Conservation (phyloP, 2,329 filamentous ascomycete species). For the Alternaria angustiovoidea region DNA sequence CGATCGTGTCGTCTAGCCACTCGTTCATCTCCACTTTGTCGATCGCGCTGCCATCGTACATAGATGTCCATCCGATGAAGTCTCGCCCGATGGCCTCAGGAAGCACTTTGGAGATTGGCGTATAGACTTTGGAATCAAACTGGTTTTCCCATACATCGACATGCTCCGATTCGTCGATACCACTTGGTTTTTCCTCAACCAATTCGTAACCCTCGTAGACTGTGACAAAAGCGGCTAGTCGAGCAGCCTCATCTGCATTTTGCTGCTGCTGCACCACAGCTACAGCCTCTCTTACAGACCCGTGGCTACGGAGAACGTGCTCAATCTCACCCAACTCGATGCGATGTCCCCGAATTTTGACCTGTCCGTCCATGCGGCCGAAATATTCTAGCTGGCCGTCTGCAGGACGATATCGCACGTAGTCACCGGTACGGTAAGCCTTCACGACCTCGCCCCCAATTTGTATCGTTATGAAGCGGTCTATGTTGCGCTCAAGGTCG, state of each 20-base stretch:
- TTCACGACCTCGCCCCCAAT: background rate
- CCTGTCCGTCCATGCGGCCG: constrained; percentile 32
- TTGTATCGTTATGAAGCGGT: background rate
- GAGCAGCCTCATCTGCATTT: background rate
- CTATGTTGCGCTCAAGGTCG: constrained; percentile 24
- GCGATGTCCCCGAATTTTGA: constrained; percentile 36
- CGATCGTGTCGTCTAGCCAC: constrained; percentile 20
- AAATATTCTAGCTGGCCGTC: constrained; percentile 28
- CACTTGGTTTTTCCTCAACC: rapidly evolving
- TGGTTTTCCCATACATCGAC: background rate
- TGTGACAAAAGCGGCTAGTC: background rate
- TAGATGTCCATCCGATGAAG: background rate
- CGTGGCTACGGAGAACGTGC: background rate
- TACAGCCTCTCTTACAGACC: background rate
- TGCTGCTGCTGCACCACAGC: background rate
- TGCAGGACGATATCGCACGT: constrained; percentile 17
- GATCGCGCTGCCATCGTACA: background rate
- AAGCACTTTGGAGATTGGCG: background rate
- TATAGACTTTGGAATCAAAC: background rate
- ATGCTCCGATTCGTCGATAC: background rate
- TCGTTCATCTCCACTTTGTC: background rate
- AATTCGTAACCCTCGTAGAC: background rate
- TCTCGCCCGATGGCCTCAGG: background rate
- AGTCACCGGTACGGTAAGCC: constrained; percentile 27
- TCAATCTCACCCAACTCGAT: constrained; percentile 38